phyloP scores from a whole-genome alignment of 257 asterid species.

The Fraxinus americana region DNA sequence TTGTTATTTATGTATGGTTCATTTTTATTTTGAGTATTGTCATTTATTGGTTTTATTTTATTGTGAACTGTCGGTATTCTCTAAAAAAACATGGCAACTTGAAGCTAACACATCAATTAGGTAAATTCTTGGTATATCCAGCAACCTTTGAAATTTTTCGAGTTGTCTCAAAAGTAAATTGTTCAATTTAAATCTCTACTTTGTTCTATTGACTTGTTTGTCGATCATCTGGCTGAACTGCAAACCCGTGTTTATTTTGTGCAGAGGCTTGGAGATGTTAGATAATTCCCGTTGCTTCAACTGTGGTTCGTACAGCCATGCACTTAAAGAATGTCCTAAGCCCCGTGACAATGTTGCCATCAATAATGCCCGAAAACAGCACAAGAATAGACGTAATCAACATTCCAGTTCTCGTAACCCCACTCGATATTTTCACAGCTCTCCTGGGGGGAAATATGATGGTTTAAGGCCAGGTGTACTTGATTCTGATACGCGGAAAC shows the following conservation, averaged over 20 bases:
- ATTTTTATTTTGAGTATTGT: neutral
- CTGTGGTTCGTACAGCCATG: slow-evolving; percentile 89
- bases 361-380: slow-evolving; percentile 86
- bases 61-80: neutral
- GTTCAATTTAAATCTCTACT: neutral
- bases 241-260: neutral
- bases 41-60: neutral
- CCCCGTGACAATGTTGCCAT: slow-evolving; percentile 89
- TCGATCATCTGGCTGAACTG: neutral
- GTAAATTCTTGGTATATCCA: neutral
- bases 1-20: slow-evolving; percentile 16
- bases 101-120: neutral
- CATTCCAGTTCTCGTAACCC: slow-evolving; percentile 67
- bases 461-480: slow-evolving; percentile 84
- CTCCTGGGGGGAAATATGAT: slow-evolving; percentile 86
- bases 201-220: neutral
- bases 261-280: slow-evolving; percentile 58
- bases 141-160: neutral
- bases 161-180: neutral
- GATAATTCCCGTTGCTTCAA: slow-evolving; percentile 89
- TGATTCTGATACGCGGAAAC: slow-evolving; percentile 75
- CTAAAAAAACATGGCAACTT: neutral
- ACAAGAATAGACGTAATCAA: slow-evolving; percentile 58
- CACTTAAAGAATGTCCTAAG: slow-evolving; percentile 84
- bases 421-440: slow-evolving; percentile 76